Evolutionary conservation across 768 basidiomycete species (phyloP).

Genomic region (Crucibulum laeve): DNA sequence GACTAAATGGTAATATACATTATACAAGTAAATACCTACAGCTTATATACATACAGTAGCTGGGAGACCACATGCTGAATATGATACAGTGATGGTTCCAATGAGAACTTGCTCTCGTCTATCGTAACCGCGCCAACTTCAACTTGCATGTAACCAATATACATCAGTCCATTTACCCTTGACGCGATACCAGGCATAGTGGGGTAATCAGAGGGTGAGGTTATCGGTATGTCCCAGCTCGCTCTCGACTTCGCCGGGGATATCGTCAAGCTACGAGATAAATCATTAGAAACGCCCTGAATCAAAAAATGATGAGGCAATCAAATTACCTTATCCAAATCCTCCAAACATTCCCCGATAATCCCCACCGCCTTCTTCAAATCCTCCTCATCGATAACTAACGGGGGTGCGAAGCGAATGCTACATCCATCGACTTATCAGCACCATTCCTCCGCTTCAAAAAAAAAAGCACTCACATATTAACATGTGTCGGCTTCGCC

Average conservation of each 20-base stretch:
- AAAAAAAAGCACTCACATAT: conserved; percentile 60
- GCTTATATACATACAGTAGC: not conserved
- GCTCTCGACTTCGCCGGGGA: conserved; percentile 57
- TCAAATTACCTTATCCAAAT: conserved; percentile 50
- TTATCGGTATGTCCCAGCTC: conserved; percentile 49
- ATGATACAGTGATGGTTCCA: too few relatives aligned
- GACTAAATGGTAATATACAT: not conserved
- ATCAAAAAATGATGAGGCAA: not conserved
- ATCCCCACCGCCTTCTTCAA: conserved; percentile 68
- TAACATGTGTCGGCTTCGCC: conserved; percentile 94
- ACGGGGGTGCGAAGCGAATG: conserved; percentile 93
- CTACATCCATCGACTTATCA: conserved; percentile 32
- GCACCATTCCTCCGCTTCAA: not conserved
- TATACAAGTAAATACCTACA: not conserved
- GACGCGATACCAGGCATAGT: too few relatives aligned
- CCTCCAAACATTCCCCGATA: conserved; percentile 72
- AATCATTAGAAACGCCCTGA: conserved; percentile 6
- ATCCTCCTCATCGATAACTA: conserved; percentile 91
- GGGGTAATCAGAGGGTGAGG: conserved; percentile 16
- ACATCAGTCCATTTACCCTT: too few relatives aligned
- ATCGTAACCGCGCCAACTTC: too few relatives aligned
- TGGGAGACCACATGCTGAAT: too few relatives aligned
- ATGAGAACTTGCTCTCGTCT: not conserved
- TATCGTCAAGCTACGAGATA: conserved; percentile 30
- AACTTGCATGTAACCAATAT: too few relatives aligned